Conservation (phyloP, 1,284 basidiomycete species). For the Chondrostereum purpureum region DNA sequence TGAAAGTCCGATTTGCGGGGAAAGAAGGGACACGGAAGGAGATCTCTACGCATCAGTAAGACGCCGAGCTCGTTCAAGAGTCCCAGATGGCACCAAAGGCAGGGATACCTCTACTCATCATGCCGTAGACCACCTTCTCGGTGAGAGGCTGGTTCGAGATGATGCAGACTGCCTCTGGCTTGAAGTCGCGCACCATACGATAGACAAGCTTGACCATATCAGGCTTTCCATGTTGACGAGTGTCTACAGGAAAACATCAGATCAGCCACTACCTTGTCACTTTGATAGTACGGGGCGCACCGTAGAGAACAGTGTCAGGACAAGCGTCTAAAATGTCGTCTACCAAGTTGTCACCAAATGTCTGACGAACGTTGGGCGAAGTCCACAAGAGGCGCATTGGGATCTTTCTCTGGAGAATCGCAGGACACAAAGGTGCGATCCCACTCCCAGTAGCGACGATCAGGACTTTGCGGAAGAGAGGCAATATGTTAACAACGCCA, state of each 20-base stretch:
- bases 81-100: conserved; percentile 59
- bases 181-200: conserved; percentile 48
- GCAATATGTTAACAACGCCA: conserved; percentile 49
- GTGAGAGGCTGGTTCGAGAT: conserved; percentile 58
- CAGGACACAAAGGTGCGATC: conserved; percentile 51
- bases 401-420: conserved; percentile 42
- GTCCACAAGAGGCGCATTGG: conserved; percentile 54
- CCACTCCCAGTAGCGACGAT: conserved; percentile 57
- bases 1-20: too few species aligned
- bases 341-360: conserved; percentile 51
- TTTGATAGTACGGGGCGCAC: conserved; percentile 22
- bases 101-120: conserved; percentile 53
- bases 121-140: conserved; percentile 47
- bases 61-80: too few species aligned
- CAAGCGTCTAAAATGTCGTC: conserved; percentile 43
- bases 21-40: too few species aligned
- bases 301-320: conserved; percentile 50
- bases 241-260: conserved; percentile 30
- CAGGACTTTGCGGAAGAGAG: conserved; percentile 49
- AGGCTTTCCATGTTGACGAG: conserved; percentile 50
- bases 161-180: conserved; percentile 56
- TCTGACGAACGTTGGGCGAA: conserved; percentile 49
- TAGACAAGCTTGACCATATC: conserved; percentile 56
- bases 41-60: too few species aligned
- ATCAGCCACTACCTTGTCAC: not conserved